Evolutionary conservation across 2,329 filamentous ascomycete genomes (phyloP), one percentile per base, ranked within the genome.

Genomic region (Aspergillus jensenii): DNA sequence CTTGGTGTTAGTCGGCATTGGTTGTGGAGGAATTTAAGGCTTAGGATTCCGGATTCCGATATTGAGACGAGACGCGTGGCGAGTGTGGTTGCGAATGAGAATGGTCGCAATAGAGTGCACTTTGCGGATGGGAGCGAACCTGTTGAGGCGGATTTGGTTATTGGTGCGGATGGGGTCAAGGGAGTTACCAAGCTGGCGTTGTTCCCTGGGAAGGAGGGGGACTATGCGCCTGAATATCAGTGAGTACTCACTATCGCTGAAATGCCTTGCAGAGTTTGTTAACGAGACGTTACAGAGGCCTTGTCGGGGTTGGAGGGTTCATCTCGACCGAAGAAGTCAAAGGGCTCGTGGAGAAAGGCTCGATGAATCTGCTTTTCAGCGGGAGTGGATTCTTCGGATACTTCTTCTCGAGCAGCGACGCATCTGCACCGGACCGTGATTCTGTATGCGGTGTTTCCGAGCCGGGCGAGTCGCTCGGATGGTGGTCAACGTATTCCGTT

Each of bases 381-480:
- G 71, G 75, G 1, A 80, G 79, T 52, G 80, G 81, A 0, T 82
- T 82, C 63, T 82, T 82, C 60, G 80, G 81, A 1, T 82, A 81
- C 63, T 74, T 76, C 25, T 76, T 74, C 50, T 64, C 71, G 14
- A 62, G 64, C 7, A 71, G 67, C 41, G 59, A 65, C 3, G 8
- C 52, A 9, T 52, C 60, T 2, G 65, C 62, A 14, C 55, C 62
- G 2, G 58, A 69, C 41, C 53, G 67, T 19, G 60, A 71, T 58
- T 66, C 68, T 11, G 53, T 66, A 25, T 68, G 64, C 35, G 56
- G 71, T 25, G 59, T 69, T 14, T 66, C 67, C 2, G 59, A 64
- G 9, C 72, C 70, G 2, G 72, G 73, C 3, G 61, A 71, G 15
- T 62, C 65, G 9, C 59, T 78, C 2, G 73, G 70, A 41, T 81